phyloP scores from a whole-genome alignment of 2,329 filamentous ascomycete genomes.

The Calonectria hawksworthii region DNA sequence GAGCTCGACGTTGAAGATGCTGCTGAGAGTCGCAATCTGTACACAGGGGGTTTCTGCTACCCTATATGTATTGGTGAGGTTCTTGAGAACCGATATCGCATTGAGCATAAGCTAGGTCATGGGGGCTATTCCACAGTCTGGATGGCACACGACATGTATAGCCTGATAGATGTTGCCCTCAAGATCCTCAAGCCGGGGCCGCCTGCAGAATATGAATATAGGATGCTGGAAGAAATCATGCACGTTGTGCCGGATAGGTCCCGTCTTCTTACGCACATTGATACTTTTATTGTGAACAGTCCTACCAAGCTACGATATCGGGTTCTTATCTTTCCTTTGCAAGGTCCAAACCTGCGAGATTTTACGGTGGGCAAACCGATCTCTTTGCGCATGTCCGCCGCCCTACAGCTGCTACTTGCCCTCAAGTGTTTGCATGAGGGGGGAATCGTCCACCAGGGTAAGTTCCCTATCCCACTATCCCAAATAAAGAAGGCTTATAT shows the following conservation, averaged over 20 bases:
- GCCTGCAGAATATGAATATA: constrained; percentile 15
- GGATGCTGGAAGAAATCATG: constrained; percentile 7
- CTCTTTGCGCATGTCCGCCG: constrained; percentile 25
- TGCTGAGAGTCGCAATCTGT: too few species aligned
- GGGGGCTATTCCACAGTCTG: constrained; percentile 60
- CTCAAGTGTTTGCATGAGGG: constrained; percentile 20
- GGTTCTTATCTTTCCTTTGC: constrained; percentile 26
- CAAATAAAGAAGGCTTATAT: too few species aligned
- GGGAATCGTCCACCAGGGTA: constrained; percentile 27
- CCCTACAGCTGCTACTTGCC: constrained; percentile 18
- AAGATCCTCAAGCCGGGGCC: constrained; percentile 25
- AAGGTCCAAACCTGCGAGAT: constrained; percentile 22
- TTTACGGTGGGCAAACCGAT: constrained; percentile 9
- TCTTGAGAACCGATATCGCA: constrained; percentile 54
- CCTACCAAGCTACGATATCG: not conserved
- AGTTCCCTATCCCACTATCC: not conserved
- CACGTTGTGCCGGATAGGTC: not conserved
- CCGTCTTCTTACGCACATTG: not conserved
- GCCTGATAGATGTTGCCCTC: constrained; percentile 24
- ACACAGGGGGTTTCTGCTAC: constrained; percentile 39
- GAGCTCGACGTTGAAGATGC: too few species aligned
- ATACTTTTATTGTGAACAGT: not conserved
- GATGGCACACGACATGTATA: constrained; percentile 49
- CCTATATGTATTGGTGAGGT: constrained; percentile 56
- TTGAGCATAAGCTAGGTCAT: constrained; percentile 58